A percentile compares a stretch with the other conserved stretches of the same genome.
Conservation (phyloP, 441 rosid genomes). For the Aleurites moluccanus region DNA sequence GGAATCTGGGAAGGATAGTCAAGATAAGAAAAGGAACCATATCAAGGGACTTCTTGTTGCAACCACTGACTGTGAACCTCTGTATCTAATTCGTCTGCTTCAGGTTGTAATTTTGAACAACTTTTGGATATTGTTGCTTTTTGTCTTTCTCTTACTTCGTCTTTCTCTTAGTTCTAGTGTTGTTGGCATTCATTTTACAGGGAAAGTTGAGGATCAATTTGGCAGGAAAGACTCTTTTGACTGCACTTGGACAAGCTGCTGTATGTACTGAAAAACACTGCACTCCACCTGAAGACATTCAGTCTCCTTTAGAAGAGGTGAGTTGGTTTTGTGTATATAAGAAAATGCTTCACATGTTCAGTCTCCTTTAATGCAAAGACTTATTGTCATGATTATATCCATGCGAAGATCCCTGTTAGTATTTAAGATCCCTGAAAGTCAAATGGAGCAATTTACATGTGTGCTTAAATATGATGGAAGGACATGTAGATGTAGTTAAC, state of each 20-base stretch:
- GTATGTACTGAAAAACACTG: constrained; percentile 66
- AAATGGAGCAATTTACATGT: no score
- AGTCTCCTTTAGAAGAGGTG: constrained; percentile 87
- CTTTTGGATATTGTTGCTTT: neutral
- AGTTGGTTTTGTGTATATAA: constrained; percentile 24
- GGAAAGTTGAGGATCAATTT: constrained; percentile 73
- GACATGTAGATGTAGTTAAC: neutral
- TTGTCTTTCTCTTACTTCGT: constrained; percentile 17
- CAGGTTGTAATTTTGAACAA: constrained; percentile 55
- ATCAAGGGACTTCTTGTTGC: constrained; percentile 94
- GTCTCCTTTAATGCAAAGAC: neutral
- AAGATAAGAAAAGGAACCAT: constrained; percentile 85
- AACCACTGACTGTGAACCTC: constrained; percentile 92
- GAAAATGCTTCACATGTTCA: neutral
- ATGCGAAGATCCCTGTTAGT: no score
- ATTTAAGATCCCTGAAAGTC: no score
- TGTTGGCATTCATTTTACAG: constrained; percentile 39
- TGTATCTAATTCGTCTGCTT: constrained; percentile 80
- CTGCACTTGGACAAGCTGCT: constrained; percentile 94
- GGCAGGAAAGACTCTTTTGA: constrained; percentile 82
- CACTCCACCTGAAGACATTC: constrained; percentile 55
- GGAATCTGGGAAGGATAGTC: constrained; percentile 95
- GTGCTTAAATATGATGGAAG: neutral
- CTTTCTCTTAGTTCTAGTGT: constrained; percentile 17
- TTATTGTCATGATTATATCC: neutral